Evolutionary conservation across 1,139 yeast species (phyloP), one percentile per base, ranked within the genome.

Genomic region (Yamadazyma blattariae): DNA sequence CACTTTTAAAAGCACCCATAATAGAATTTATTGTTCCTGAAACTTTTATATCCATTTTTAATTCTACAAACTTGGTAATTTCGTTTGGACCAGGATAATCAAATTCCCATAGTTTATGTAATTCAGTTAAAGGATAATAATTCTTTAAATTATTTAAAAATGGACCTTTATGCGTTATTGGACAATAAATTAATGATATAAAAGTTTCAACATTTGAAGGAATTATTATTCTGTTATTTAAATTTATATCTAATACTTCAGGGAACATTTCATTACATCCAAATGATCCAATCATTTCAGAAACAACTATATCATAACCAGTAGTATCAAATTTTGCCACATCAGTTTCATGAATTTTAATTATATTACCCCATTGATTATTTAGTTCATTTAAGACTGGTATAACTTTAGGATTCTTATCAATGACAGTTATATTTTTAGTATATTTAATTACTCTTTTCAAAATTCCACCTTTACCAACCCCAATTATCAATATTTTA

Each of bases 181-280:
- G 32, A 13, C 39, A 19, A 47, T 74, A 77, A 0, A 83, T 72
- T 0, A 96, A 96, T 3, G 82, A 79, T 10, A 85, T 51, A 40
- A 64, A 77, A 11, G 83, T 71, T 1, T 80, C 56, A 47, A 82
- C 80, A 7, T 71, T 62, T 32, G 70, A 61, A 1, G 97, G 97
- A 22, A 89, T 87, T 59, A 74, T 68, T 11, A 76, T 56, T 1
- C 71, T 64, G 21, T 50, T 45, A n/a, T 27, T 10, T 1, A 33
- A 3, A 10, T 31, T 30, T 5, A 17, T 17, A 5, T 34, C 23
- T 5, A 80, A 48, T 39, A 94, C 82, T 52, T 90, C 97, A 0
- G 97, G 97, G 11, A 87, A 72, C 12, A 86, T 66, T 53, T 90
- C 97, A 56, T 90, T 90, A 56, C 94, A 92, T 1, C 95, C 97